Evolutionary conservation across 768 basidiomycete genomes (phyloP).

Genomic region (Leccinum uliginosum): DNA sequence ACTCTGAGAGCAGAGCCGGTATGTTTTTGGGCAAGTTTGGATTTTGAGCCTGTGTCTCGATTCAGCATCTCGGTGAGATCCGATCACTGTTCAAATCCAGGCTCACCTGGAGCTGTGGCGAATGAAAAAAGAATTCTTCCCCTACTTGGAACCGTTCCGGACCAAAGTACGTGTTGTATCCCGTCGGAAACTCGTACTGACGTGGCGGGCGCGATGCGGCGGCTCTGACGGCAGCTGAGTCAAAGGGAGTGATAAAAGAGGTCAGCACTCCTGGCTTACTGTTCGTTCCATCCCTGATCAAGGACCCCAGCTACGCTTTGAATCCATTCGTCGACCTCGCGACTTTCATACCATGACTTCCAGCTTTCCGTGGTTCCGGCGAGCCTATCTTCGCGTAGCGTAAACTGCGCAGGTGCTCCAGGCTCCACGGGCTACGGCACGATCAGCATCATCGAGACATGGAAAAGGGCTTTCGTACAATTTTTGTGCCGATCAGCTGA

Average conservation of each 20-base stretch:
- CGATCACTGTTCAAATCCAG: not conserved
- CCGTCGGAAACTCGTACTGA: slow-evolving; percentile 95
- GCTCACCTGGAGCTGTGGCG: slow-evolving; percentile 48
- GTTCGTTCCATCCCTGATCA: slow-evolving; percentile 85
- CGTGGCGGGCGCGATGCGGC: slow-evolving; percentile 53
- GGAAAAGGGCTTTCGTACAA: slow-evolving; percentile 35
- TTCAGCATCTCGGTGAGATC: slow-evolving; percentile 7
- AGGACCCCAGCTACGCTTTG: slow-evolving; percentile 84
- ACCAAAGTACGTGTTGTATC: slow-evolving; percentile 81
- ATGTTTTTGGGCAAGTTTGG: slow-evolving; percentile 72
- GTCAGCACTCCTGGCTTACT: slow-evolving; percentile 43
- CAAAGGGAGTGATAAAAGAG: not conserved
- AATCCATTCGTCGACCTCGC: slow-evolving; percentile 92
- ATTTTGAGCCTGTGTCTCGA: slow-evolving; percentile 42
- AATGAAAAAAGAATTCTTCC: slow-evolving; percentile 86
- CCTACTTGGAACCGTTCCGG: slow-evolving; percentile 78
- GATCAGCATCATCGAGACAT: slow-evolving; percentile 3
- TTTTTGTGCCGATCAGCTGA: slow-evolving; percentile 84
- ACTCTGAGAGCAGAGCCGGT: slow-evolving; percentile 68
- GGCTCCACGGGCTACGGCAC: slow-evolving; percentile 69
- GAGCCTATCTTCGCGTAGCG: slow-evolving; percentile 71
- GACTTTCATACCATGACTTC: slow-evolving; percentile 71
- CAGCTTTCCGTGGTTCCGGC: slow-evolving; percentile 75
- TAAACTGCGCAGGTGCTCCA: slow-evolving; percentile 57
- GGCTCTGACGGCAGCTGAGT: slow-evolving; percentile 37